Base-by-base conservation (phyloP, 176 grass and related monocot species). In the Thalia dealbata region DNA sequence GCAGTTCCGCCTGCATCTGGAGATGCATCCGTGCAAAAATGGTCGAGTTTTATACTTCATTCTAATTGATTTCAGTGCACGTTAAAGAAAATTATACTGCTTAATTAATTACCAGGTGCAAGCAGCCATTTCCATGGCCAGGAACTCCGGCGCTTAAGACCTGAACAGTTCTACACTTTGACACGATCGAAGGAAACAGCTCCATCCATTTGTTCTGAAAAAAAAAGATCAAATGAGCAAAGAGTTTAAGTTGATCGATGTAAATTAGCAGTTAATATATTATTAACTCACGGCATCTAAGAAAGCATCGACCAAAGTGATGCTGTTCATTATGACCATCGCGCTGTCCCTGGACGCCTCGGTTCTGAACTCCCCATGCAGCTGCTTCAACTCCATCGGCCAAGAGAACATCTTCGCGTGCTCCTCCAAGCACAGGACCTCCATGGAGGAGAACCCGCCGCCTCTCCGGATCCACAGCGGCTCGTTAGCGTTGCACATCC, bases 141-240 rank as follows among this genome's bases (percentile, higher is more conserved):
- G 90, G 79, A 30, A 73, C 23, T 71, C 95, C 90, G 26, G 83
- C 60, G 67, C 72, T 81, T 67, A 99, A 83, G 43, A 99, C 73
- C 76, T 99, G 90, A 65, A 91, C 76, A 21, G 82, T 99, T 82
- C 83, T 88, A 61, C 90, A 83, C 59, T 84, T 88, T 44, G 81
- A 81, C 35, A 99, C 90, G 42, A 99, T 91, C 6, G 79, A 99
- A 29, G 95, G 95, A 81, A 99, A 99, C n/a, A 99, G 71, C 43
- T 95, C 87, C 88, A 88, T 88, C 95, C 95, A 99, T 84, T 99
- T 99, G 77, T 87, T 87, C 95, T 99, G 80, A 25, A 69, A 46
- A 61, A 48, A 61, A 43, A 10, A 13, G 2, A n/a, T 46, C 21
- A 74, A 43, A 69, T 21, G 41, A 11, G 52, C 27, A 14, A 8